Percentiles rank a stretch among this genome's conserved stretches.
Conservation (phyloP, 2,329 filamentous ascomycete genomes). For the Bipolaris zeicola region DNA sequence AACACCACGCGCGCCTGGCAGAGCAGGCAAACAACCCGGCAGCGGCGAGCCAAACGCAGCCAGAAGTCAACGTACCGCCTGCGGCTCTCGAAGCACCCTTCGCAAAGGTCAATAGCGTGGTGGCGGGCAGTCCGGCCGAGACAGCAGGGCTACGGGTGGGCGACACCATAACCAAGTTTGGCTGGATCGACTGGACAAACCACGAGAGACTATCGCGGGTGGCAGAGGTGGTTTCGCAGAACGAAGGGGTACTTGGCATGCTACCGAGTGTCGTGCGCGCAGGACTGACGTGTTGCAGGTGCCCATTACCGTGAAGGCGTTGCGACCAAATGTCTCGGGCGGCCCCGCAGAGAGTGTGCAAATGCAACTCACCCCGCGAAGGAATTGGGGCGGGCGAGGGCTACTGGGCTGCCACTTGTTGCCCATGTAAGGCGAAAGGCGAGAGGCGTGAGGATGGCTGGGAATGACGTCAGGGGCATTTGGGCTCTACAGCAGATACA, state of each 20-base stretch:
- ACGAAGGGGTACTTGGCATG: slow-evolving; percentile 74
- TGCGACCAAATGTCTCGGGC: slow-evolving; percentile 55
- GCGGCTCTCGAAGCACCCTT: slow-evolving; percentile 68
- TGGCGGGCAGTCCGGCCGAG: slow-evolving; percentile 77
- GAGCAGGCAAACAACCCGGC: slow-evolving; percentile 53
- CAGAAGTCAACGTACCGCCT: slow-evolving; percentile 32
- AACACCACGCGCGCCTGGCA: slow-evolving; percentile 76
- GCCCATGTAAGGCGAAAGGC: slow-evolving; percentile 61
- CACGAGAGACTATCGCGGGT: slow-evolving; percentile 86
- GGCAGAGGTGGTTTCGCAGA: slow-evolving; percentile 86
- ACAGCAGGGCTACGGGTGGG: slow-evolving; percentile 78
- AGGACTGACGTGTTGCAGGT: slow-evolving; percentile 57
- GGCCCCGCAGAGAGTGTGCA: slow-evolving; percentile 60
- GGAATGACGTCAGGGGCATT: background rate
- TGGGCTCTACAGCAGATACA: background rate
- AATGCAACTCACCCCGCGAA: slow-evolving; percentile 74
- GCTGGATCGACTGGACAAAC: slow-evolving; percentile 80
- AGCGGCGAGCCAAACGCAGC: slow-evolving; percentile 22
- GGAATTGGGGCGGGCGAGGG: slow-evolving; percentile 88
- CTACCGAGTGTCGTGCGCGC: slow-evolving; percentile 5
- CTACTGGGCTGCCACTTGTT: slow-evolving; percentile 89
- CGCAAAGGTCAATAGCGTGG: slow-evolving; percentile 87
- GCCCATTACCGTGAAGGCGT: slow-evolving; percentile 69
- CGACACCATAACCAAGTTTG: slow-evolving; percentile 84
- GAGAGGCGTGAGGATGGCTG: background rate